phyloP scores from a whole-genome alignment of 1,284 basidiomycete genomes.

The Pseudozyma pruni region DNA sequence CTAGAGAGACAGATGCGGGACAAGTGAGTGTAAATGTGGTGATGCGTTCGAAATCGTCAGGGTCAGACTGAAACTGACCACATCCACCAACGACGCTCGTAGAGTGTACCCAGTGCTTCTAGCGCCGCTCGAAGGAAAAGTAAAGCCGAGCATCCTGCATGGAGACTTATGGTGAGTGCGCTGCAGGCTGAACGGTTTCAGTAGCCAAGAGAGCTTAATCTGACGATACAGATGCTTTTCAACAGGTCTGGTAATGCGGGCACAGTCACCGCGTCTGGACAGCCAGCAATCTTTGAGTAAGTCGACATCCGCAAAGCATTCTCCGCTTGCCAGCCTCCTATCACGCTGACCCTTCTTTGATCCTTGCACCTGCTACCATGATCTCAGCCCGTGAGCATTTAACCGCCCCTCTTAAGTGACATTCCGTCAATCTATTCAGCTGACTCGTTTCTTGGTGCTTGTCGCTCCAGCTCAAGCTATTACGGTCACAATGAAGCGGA shows the following conservation, averaged over 20 bases:
- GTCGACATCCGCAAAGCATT: neutral
- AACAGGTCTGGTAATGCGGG: slow-evolving; percentile 45
- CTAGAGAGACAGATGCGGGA: slow-evolving; percentile 35
- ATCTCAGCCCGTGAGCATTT: slow-evolving; percentile 21
- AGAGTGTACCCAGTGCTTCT: slow-evolving; percentile 39
- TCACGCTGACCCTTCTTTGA: neutral
- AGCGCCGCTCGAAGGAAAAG: slow-evolving; percentile 36
- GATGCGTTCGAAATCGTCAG: too few species aligned
- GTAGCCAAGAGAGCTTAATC: too few species aligned
- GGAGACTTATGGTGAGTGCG: slow-evolving; percentile 41
- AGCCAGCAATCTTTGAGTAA: slow-evolving; percentile 42
- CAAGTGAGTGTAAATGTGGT: slow-evolving; percentile 24
- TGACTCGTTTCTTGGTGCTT: neutral
- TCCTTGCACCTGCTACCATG: neutral
- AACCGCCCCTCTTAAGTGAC: neutral
- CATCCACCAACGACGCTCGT: neutral
- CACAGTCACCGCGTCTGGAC: slow-evolving; percentile 19
- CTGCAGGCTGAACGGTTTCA: neutral
- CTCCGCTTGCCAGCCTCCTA: neutral
- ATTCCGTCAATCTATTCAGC: neutral
- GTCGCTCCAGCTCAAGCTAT: slow-evolving; percentile 34
- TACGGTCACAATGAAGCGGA: slow-evolving; percentile 50
- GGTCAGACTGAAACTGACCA: too few species aligned
- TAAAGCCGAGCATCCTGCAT: slow-evolving; percentile 37
- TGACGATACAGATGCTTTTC: neutral